Evolutionary conservation across 2,329 filamentous ascomycete genomes (phyloP), one percentile per base, ranked within the genome.

Genomic region (Botryotinia convoluta): DNA sequence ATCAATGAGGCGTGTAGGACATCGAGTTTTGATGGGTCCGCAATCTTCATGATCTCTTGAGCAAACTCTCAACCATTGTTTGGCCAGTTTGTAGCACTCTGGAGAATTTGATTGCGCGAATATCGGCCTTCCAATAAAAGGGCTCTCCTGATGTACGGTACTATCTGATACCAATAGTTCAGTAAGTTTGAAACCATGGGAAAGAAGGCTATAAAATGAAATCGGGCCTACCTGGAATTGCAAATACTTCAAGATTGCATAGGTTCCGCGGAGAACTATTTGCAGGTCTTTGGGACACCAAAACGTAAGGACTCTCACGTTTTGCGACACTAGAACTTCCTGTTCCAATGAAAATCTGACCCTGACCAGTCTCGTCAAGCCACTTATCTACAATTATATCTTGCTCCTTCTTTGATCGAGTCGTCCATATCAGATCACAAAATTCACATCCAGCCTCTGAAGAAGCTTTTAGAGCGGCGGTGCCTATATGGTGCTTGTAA

Each of bases 281-380:
- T 72, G 48, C 29, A n/a, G 71, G 62, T 37, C 51, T 35, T 39
- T 72, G 71, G 22, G 71, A 72, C 26, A 72, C 29, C 51, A 72
- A 16, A 59, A 72, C 60, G 26, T 72, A 67, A 26, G 71, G 71
- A 20, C 12, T 72, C 39, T 72, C 62, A 35, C 62, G 62, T 42
- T 72, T 72, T 9, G 51, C 62, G 35, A 72, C 62, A 67, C 71
- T 72, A 29, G 62, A 72, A 32, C 62, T 72, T 29, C 71, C 71
- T n/a, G 71, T 72, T n/a, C 71, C 71, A 48, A 72, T 22, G 22
- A 59, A 72, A 48, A 72, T 72, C 32, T 72, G 71, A 8, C 71
- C 71, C 45, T 72, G 62, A 1, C 63, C 51, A 29, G 29, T 60
- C 42, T 67, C 62, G 37, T 72, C 71, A 20, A 72, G 71, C 71